Percentiles rank a stretch among this genome's conserved stretches.
These are phyloP conservation scores for Salisapilia sapeloensis DNA, from an alignment of 352 stramenopile genomes.

Conservation along the genomic window DNA sequence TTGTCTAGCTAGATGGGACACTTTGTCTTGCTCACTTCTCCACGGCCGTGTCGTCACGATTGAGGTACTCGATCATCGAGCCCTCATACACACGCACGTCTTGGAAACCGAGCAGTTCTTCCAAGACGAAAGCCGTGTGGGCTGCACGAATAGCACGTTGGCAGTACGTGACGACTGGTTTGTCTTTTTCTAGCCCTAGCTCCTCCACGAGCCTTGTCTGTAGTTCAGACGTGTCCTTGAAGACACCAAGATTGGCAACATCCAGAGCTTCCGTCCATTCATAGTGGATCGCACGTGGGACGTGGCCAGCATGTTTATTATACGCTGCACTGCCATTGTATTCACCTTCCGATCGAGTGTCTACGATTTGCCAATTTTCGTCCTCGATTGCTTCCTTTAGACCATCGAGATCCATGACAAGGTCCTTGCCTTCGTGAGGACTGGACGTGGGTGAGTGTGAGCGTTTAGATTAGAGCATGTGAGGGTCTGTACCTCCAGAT, in stretches of 20 bases:
- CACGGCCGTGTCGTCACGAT: constrained; percentile 41
- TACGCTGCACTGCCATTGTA: constrained; percentile 15
- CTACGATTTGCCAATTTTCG: constrained; percentile 12
- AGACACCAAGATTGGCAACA: constrained; percentile 19
- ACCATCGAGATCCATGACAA: constrained; percentile 10
- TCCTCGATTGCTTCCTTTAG: constrained; percentile 11
- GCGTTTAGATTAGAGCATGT: constrained; percentile 1
- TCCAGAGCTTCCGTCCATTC: constrained; percentile 55
- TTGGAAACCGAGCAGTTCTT: constrained; percentile 32
- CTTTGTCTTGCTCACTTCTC: constrained; percentile 12
- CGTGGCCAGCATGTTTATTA: constrained; percentile 23
- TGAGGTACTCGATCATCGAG: constrained; percentile 71
- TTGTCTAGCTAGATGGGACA: no score
- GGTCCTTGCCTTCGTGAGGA: neutral
- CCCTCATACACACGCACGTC: constrained; percentile 50
- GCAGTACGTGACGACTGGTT: constrained; percentile 56
- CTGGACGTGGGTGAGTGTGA: neutral
- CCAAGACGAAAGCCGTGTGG: constrained; percentile 46
- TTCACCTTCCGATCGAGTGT: constrained; percentile 16
- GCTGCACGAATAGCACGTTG: constrained; percentile 50
- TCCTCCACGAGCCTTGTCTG: constrained; percentile 18
- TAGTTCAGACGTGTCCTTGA: constrained; percentile 40
- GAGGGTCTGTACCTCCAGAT: constrained; percentile 4
- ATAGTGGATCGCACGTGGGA: constrained; percentile 52
- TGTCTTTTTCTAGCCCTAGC: constrained; percentile 19